Evolutionary conservation across 306 rosid genomes (phyloP).

Genomic region (Rosa multiflora): DNA sequence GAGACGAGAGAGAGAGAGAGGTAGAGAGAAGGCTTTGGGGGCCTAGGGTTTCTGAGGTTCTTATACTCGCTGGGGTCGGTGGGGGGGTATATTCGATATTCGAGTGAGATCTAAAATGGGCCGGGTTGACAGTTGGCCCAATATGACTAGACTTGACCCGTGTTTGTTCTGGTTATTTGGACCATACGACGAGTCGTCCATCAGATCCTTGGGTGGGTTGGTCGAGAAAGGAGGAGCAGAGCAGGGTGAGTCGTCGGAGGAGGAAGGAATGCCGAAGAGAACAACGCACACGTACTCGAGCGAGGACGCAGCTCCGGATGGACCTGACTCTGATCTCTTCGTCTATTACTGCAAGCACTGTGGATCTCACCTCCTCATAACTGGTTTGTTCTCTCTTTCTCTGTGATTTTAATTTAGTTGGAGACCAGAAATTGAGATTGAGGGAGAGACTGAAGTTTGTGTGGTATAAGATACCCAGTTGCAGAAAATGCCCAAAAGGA

Average conservation of each 20-base stretch:
- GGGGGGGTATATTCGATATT: neutral
- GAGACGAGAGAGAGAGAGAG: neutral
- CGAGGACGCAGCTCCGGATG: slow-evolving; percentile 93
- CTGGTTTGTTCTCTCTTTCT: slow-evolving; percentile 40
- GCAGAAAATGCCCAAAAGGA: slow-evolving; percentile 96
- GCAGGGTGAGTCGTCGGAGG: neutral
- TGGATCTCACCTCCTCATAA: slow-evolving; percentile 87
- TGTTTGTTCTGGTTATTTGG: neutral
- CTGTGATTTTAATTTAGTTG: neutral
- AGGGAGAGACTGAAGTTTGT: slow-evolving; percentile 33
- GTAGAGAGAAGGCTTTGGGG: neutral
- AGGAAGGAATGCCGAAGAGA: slow-evolving; percentile 73
- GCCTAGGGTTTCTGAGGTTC: neutral
- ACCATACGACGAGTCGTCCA: neutral
- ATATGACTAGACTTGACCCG: neutral
- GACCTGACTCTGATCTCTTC: slow-evolving; percentile 91
- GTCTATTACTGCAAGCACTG: slow-evolving; percentile 98
- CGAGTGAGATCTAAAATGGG: neutral
- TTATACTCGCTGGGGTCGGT: neutral
- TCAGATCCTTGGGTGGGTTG: neutral
- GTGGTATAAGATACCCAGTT: slow-evolving; percentile 74
- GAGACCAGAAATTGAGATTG: too few relatives aligned
- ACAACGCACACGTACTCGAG: slow-evolving; percentile 97
- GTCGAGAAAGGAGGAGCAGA: neutral
- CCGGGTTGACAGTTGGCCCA: neutral